A percentile compares a stretch with the other conserved stretches of the same genome.
Evolutionary conservation across 768 basidiomycete genomes (phyloP).

Genomic region (Podaxis sp.): DNA sequence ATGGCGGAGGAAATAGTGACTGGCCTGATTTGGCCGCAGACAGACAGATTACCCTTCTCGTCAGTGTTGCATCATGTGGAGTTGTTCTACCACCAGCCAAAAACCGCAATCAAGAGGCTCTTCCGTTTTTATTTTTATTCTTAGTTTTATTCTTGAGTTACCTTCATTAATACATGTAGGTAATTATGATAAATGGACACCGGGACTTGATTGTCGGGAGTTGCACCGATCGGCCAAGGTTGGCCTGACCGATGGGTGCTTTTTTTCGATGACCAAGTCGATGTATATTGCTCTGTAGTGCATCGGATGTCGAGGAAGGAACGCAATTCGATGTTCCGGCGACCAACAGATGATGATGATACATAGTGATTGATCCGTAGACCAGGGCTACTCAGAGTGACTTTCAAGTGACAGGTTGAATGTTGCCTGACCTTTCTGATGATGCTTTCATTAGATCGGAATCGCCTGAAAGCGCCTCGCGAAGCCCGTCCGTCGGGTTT

Average conservation of each 20-base stretch:
- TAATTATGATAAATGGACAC: neutral
- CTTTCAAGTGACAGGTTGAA: neutral
- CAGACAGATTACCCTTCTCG: no score
- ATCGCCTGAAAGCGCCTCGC: neutral
- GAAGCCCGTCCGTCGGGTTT: neutral
- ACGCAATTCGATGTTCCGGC: neutral
- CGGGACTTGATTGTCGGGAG: neutral
- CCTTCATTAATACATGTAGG: neutral
- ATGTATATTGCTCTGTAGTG: neutral
- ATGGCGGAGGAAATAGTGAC: neutral
- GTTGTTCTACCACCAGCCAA: neutral
- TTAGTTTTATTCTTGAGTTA: neutral
- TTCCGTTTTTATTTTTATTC: no score
- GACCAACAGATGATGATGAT: neutral
- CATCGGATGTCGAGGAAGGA: neutral
- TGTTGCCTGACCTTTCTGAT: neutral
- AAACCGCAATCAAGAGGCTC: no score
- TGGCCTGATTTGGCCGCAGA: no score
- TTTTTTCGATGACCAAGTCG: neutral
- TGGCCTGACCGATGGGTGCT: neutral
- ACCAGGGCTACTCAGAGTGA: neutral
- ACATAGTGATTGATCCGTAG: constrained; percentile 5
- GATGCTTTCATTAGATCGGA: neutral
- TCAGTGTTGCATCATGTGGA: neutral
- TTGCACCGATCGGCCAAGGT: neutral